Base-by-base conservation (phyloP, 768 basidiomycete genomes). In the Suillus sp. region DNA sequence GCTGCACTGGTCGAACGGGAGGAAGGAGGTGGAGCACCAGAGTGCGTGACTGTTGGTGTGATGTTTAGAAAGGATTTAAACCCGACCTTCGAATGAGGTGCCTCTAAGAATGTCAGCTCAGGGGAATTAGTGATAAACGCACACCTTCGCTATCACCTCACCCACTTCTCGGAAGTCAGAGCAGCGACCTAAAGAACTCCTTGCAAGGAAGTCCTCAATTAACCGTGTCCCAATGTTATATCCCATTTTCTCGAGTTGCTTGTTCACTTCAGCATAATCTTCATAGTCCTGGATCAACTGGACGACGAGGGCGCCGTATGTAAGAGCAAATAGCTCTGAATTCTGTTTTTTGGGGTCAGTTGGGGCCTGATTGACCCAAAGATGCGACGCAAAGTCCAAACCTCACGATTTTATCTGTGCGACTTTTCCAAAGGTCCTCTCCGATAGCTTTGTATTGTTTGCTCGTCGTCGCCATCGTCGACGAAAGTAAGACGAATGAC, bases 251-350 rank as follows among this genome's bases (percentile, higher is more conserved):
- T 99, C 96, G 3, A 99, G 88, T 75, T 99, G 96, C 75, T 93
- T 96, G 77, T 94, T 94, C 66, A 94, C 92, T 74, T 96, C 94
- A 16, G 84, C 84, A 73, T 97, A 99, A 80, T 99, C 96, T 72
- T 99, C 97, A 71, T 98, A 99, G 77, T 99, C 97, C 73, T 99
- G 97, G 66, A 99, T 95, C 65, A 99, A 85, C 78, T 99, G 97
- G 38, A 99, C 95, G 55, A 99, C 97, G 58, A 99, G 86, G 27
- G 96, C 96, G 59, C 97, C 97, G 68, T 99, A 99, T 25, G 96
- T 99, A 62, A 99, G 78, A 3, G 96, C 91, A 77, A 99, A 99
- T 32, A 99, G 84, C 76, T 99, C 97, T 73, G 95, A 93, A 76
- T 97, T 99, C 96, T 98, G 75, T 66, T 35, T 61, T 34, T 48